These are phyloP conservation scores for Dioscorea zingiberensis DNA, from an alignment of 106 monocot genomes.

Conservation along the genomic window DNA sequence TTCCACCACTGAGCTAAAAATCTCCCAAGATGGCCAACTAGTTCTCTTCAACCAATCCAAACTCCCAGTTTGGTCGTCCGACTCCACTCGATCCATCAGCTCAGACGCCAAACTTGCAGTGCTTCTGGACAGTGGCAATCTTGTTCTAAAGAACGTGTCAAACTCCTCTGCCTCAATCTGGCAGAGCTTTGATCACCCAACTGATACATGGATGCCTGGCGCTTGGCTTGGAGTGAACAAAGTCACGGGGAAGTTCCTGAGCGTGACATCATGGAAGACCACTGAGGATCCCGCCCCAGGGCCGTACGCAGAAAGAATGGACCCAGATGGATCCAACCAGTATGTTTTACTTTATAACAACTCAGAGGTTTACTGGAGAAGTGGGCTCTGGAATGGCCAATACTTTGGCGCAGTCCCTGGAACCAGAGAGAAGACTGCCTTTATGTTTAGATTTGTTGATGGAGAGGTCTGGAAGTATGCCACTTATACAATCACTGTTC, in stretches of 20 bases:
- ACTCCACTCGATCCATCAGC: background rate
- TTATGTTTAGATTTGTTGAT: constrained; percentile 12
- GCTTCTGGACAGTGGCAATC: constrained; percentile 33
- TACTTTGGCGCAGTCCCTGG: constrained; percentile 12
- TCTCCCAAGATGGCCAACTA: constrained; percentile 23
- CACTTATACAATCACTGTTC: constrained; percentile 14
- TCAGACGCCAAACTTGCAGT: background rate
- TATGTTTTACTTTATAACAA: constrained; percentile 19
- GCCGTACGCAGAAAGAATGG: constrained; percentile 10
- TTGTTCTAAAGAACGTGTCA: constrained; percentile 10
- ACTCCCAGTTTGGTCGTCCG: constrained; percentile 24
- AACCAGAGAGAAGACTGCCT: background rate
- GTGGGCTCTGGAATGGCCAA: constrained; percentile 24
- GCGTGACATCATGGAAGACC: constrained; percentile 26
- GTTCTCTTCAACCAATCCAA: constrained; percentile 18
- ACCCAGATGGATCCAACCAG: constrained; percentile 23
- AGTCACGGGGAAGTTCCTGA: constrained; percentile 20
- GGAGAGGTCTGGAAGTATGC: constrained; percentile 7
- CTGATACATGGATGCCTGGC: constrained; percentile 18
- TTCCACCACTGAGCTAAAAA: constrained; percentile 5
- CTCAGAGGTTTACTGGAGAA: constrained; percentile 15
- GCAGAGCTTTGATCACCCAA: constrained; percentile 44
- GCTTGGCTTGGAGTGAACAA: constrained; percentile 23
- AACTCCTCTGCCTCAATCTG: constrained; percentile 10
- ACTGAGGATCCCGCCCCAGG: constrained; percentile 16